Evolutionary conservation across 2,329 filamentous ascomycete genomes (phyloP).

Genomic region (Cordyceps pruinosa): DNA sequence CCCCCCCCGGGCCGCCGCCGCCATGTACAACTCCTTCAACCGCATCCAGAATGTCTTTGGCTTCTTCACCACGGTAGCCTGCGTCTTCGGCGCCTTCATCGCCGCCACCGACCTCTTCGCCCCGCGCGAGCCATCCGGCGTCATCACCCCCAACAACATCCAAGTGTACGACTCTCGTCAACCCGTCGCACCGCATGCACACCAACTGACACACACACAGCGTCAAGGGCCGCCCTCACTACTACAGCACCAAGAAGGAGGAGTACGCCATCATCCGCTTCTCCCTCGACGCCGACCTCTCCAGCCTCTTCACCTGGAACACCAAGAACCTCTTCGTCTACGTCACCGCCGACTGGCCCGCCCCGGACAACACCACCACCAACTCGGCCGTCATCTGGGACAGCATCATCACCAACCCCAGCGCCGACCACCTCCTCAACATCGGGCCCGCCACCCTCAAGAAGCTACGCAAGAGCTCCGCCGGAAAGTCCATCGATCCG

Average conservation of each 20-base stretch:
- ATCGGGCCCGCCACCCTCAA: conserved; percentile 52
- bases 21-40: conserved; percentile 84
- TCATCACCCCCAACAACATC: conserved; percentile 63
- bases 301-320: conserved; percentile 96
- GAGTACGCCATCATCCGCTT: conserved; percentile 95
- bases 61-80: conserved; percentile 94
- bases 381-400: conserved; percentile 93
- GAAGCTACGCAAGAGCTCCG: conserved; percentile 53
- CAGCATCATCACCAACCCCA: conserved; percentile 74
- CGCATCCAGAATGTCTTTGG: conserved; percentile 90
- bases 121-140: conserved; percentile 59
- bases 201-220: conserved; percentile 35
- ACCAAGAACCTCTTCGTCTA: conserved; percentile 98
- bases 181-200: too few relatives aligned
- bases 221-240: conserved; percentile 86
- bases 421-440: conserved; percentile 56
- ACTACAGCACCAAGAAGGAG: conserved; percentile 87
- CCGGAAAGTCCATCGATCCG: conserved; percentile 54
- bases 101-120: conserved; percentile 70
- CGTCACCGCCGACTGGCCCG: conserved; percentile 71
- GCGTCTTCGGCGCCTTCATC: conserved; percentile 71
- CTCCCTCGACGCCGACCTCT: conserved; percentile 85
- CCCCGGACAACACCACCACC: conserved; percentile 30
- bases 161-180: too few relatives aligned
- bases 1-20: too few relatives aligned